These are phyloP conservation scores for Stephania cephalantha DNA, from an alignment of 164 flowering plant genomes.

Conservation along the genomic window DNA sequence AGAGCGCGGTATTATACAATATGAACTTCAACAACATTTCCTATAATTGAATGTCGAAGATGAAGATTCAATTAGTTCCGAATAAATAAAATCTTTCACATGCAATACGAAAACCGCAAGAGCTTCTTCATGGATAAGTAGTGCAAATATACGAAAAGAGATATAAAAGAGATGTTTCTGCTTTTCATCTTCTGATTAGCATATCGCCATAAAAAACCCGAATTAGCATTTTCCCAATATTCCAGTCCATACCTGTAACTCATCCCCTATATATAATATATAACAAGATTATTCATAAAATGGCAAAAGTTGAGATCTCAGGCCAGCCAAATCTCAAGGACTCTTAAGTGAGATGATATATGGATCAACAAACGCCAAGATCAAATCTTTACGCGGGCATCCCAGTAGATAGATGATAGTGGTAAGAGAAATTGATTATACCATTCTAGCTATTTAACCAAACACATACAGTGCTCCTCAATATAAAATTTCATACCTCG, in stretches of 20 bases:
- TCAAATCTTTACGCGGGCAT: too few species aligned
- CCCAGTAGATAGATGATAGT: not conserved
- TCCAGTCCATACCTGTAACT: not conserved
- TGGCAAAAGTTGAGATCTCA: not conserved
- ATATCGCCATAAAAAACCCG: not conserved
- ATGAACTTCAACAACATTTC: conserved; percentile 59
- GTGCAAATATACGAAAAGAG: not conserved
- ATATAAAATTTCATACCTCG: conserved; percentile 46
- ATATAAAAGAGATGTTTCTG: not conserved
- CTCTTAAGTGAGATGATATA: not conserved
- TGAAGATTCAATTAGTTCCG: not conserved
- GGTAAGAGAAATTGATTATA: not conserved
- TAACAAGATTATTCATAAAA: not conserved
- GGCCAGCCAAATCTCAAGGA: not conserved
- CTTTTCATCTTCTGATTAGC: not conserved
- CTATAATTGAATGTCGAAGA: conserved; percentile 31
- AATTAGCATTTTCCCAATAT: not conserved
- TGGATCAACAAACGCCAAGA: not conserved
- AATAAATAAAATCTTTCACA: not conserved
- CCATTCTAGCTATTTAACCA: not conserved
- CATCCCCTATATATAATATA: not conserved
- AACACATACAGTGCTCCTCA: not conserved
- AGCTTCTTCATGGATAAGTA: not conserved
- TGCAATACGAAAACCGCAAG: not conserved
- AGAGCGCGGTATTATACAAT: conserved; percentile 25